phyloP scores from a whole-genome alignment of 768 basidiomycete species.

The Guyanaporus albipodus region DNA sequence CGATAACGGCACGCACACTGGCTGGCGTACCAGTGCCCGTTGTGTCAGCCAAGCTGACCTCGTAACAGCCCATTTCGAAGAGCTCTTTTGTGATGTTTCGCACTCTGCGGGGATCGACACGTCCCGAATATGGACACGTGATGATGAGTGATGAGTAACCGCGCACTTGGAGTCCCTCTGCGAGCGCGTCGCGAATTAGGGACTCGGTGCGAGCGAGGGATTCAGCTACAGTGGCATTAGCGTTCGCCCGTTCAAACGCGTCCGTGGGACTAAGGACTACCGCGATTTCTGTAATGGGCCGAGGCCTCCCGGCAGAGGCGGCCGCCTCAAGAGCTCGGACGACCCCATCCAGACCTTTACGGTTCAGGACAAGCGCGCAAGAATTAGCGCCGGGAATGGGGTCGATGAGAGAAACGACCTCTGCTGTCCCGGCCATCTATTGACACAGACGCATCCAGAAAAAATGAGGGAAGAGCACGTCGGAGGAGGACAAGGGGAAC shows the following conservation, averaged over 20 bases:
- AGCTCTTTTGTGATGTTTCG: slow-evolving; percentile 68
- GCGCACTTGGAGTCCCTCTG: slow-evolving; percentile 62
- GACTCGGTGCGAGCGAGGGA: slow-evolving; percentile 60
- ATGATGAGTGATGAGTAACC: slow-evolving; percentile 87
- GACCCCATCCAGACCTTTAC: slow-evolving; percentile 69
- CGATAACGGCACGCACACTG: slow-evolving; percentile 63
- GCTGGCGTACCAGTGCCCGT: slow-evolving; percentile 80
- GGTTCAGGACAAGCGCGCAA: slow-evolving; percentile 79
- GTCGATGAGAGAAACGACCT: slow-evolving; percentile 61
- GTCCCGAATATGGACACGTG: slow-evolving; percentile 84
- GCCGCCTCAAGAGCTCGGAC: slow-evolving; percentile 46
- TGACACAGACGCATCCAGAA: neutral
- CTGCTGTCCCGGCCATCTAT: slow-evolving; percentile 85
- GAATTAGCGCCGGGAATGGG: slow-evolving; percentile 56
- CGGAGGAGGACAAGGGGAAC: slow-evolving; percentile 5
- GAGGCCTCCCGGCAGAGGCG: slow-evolving; percentile 29
- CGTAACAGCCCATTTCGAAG: slow-evolving; percentile 89
- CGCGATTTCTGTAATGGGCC: slow-evolving; percentile 77
- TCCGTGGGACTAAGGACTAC: slow-evolving; percentile 90
- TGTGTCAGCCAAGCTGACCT: slow-evolving; percentile 90
- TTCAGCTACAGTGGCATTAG: slow-evolving; percentile 69
- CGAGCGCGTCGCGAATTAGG: slow-evolving; percentile 59
- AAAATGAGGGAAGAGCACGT: neutral
- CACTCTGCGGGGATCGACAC: slow-evolving; percentile 59
- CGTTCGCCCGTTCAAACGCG: slow-evolving; percentile 80